Conservation (phyloP, 2,329 filamentous ascomycete genomes). For the Ophiocordyceps camponoti-rufipedis region DNA sequence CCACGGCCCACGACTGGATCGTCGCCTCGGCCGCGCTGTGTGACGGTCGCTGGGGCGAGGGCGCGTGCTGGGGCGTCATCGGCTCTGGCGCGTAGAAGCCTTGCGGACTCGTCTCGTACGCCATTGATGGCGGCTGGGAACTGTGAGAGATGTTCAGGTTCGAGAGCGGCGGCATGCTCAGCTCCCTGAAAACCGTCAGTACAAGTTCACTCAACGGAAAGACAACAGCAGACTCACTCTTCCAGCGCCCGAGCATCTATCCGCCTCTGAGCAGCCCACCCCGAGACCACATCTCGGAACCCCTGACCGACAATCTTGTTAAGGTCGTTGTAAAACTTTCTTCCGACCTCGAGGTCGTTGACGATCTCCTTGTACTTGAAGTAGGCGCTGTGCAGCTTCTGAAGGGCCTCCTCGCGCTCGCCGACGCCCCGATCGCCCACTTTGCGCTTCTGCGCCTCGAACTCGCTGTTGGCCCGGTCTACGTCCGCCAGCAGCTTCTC, state of each 20-base stretch:
- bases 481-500: constrained; percentile 51
- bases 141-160: constrained; percentile 19
- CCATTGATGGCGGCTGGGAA: constrained; percentile 1
- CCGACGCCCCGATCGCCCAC: constrained; percentile 41
- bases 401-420: constrained; percentile 72
- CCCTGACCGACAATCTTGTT: constrained; percentile 63
- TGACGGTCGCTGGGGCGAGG: constrained; percentile 4
- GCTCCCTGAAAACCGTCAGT: constrained; percentile 18
- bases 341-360: constrained; percentile 72
- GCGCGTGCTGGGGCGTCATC: neutral
- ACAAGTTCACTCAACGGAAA: neutral
- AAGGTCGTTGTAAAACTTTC: constrained; percentile 95
- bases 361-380: constrained; percentile 94
- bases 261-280: constrained; percentile 64
- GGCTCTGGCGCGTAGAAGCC: constrained; percentile 4
- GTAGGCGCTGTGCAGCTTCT: constrained; percentile 78
- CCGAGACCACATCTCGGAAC: constrained; percentile 62
- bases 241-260: constrained; percentile 67
- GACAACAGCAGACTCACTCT: constrained; percentile 31
- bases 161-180: constrained; percentile 31
- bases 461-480: constrained; percentile 58
- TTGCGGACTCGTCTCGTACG: constrained; percentile 3
- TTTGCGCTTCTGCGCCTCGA: constrained; percentile 50
- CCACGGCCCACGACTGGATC: constrained; percentile 37
- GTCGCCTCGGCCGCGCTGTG: constrained; percentile 24